Evolutionary conservation across 345 rosid species (phyloP).

Genomic region (Pugionium cornutum): DNA sequence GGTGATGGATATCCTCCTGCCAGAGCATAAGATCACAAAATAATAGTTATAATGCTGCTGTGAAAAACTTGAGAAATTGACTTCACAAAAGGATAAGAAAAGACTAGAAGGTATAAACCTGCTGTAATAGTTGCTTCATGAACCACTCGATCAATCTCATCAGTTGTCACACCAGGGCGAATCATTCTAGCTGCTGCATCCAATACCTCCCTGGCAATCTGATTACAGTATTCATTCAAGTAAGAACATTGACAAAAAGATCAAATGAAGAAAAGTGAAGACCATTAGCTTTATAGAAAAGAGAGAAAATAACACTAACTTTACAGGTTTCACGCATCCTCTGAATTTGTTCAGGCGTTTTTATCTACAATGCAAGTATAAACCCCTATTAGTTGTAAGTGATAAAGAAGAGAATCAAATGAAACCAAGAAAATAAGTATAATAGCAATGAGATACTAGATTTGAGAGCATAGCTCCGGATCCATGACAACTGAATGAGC

Average conservation of each 20-base stretch:
- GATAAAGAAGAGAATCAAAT: neutral
- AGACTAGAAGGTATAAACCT: constrained; percentile 48
- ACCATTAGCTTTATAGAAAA: neutral
- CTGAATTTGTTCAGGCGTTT: constrained; percentile 79
- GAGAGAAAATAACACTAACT: constrained; percentile 49
- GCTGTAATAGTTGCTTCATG: constrained; percentile 86
- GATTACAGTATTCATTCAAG: constrained; percentile 14
- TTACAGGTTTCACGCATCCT: constrained; percentile 89
- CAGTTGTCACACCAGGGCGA: constrained; percentile 88
- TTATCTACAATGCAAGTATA: constrained; percentile 55
- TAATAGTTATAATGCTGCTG: neutral
- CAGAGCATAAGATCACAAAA: constrained; percentile 20
- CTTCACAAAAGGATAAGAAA: neutral
- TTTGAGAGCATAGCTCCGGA: neutral
- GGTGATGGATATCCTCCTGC: constrained; percentile 99
- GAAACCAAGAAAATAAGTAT: neutral
- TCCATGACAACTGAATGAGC: constrained; percentile 11
- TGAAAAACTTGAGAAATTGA: neutral
- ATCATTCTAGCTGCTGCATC: constrained; percentile 85
- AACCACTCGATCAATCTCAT: constrained; percentile 90
- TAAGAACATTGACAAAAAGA: constrained; percentile 3
- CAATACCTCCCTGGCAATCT: constrained; percentile 89
- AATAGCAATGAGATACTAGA: constrained; percentile 6
- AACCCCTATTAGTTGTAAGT: constrained; percentile 18
- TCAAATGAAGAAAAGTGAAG: neutral